A percentile compares a stretch with the other conserved stretches of the same genome.
phyloP scores from a whole-genome alignment of 192 early-diverging fungal genomes.

The Backusella macrospora region DNA sequence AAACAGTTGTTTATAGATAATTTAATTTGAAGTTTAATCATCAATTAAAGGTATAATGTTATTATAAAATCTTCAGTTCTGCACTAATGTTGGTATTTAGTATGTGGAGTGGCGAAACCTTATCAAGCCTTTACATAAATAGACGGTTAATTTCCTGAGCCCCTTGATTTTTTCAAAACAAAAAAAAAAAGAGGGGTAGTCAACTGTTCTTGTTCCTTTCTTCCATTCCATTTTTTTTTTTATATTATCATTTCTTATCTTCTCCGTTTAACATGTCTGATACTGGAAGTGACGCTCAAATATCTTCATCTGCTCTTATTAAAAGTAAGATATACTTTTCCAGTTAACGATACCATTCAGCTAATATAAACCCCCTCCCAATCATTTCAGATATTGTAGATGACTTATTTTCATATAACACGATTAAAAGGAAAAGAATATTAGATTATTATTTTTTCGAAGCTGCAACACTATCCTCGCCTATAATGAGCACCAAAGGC shows the following conservation, averaged over 20 bases:
- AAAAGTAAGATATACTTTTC: not conserved
- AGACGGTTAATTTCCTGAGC: too few relatives aligned
- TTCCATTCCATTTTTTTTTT: not conserved
- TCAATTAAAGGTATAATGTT: too few relatives aligned
- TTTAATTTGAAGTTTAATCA: too few relatives aligned
- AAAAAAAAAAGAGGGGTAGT: too few relatives aligned
- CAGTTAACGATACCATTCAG: too few relatives aligned
- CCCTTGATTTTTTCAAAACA: too few relatives aligned
- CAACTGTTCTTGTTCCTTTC: too few relatives aligned
- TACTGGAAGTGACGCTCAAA: constrained; percentile 26
- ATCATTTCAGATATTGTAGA: constrained; percentile 41
- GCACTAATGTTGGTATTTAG: too few relatives aligned
- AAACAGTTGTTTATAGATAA: too few relatives aligned
- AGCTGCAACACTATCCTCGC: constrained; percentile 52
- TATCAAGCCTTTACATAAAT: too few relatives aligned
- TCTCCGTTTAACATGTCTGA: constrained; percentile 25
- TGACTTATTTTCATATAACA: constrained; percentile 53
- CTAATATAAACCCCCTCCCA: not conserved
- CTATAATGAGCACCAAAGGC: constrained; percentile 57
- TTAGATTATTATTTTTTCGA: constrained; percentile 56
- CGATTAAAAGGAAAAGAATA: constrained; percentile 53
- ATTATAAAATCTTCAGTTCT: too few relatives aligned
- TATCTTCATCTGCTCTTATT: constrained; percentile 24
- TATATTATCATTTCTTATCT: not conserved
- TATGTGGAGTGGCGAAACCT: too few relatives aligned